Evolutionary conservation across 352 stramenopile species (phyloP).

Genomic region (Globisporangium orthogonon): DNA sequence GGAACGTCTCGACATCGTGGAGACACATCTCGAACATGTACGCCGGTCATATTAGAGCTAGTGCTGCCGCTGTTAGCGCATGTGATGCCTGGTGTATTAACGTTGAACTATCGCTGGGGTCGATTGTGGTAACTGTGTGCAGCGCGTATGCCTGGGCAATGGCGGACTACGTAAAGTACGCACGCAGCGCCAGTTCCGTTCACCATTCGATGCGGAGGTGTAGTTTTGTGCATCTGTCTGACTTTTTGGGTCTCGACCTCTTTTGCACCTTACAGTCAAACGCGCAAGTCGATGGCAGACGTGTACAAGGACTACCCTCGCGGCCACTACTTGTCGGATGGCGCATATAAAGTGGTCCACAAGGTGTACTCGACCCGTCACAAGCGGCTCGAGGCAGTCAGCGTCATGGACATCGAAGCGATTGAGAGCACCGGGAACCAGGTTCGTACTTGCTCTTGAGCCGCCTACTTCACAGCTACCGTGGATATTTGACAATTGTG

Average conservation of each 20-base stretch:
- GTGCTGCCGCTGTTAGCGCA: not conserved
- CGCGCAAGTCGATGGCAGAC: constrained; percentile 24
- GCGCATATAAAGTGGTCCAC: constrained; percentile 87
- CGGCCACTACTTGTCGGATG: constrained; percentile 74
- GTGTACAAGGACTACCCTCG: constrained; percentile 50
- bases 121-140: not conserved
- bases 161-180: constrained; percentile 48
- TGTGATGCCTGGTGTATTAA: not conserved
- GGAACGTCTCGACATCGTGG: constrained; percentile 42
- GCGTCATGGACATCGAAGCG: constrained; percentile 91
- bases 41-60: constrained; percentile 1
- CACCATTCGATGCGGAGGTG: not conserved
- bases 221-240: not conserved
- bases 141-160: constrained; percentile 48
- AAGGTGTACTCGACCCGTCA: constrained; percentile 67
- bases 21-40: constrained; percentile 36
- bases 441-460: constrained; percentile 21
- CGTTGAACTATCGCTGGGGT: not conserved
- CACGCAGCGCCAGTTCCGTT: not conserved
- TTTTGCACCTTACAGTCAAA: constrained; percentile 2
- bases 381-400: constrained; percentile 68
- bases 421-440: constrained; percentile 87
- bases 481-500: not conserved
- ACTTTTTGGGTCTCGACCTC: not conserved
- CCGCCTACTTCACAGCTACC: no score